phyloP scores from a whole-genome alignment of 345 rosid species.

The Trapa bicornis region DNA sequence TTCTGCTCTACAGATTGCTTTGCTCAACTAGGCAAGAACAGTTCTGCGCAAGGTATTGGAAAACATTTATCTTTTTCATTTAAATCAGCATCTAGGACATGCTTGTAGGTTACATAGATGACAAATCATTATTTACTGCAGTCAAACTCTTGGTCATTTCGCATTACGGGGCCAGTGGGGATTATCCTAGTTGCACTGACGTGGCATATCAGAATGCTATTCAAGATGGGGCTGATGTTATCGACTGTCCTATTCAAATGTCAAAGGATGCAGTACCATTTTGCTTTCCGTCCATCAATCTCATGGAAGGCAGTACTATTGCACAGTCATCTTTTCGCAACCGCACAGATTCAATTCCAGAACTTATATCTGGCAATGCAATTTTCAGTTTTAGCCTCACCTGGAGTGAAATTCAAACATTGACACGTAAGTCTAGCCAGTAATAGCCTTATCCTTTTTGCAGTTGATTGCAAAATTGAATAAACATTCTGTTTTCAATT shows the following conservation, averaged over 20 bases:
- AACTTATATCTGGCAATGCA: conserved; percentile 20
- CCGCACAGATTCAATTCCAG: conserved; percentile 28
- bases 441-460: neutral
- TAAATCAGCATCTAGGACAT: neutral
- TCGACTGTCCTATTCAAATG: conserved; percentile 83
- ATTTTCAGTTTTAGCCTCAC: conserved; percentile 54
- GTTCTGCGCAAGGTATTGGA: conserved; percentile 39
- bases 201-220: conserved; percentile 66
- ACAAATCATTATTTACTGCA: conserved; percentile 16
- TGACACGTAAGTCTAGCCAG: conserved; percentile 44
- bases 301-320: conserved; percentile 31
- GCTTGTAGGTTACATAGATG: neutral
- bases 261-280: conserved; percentile 59
- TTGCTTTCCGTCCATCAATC: conserved; percentile 54
- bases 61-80: neutral
- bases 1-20: conserved; percentile 47
- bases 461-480: too few species aligned
- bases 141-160: conserved; percentile 47
- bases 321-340: conserved; percentile 31
- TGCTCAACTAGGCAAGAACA: conserved; percentile 51
- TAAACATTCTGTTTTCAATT: too few species aligned
- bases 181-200: conserved; percentile 77
- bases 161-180: conserved; percentile 83
- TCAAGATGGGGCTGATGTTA: conserved; percentile 54
- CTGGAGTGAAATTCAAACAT: conserved; percentile 50